Evolutionary conservation across 148 eudicot species (phyloP).

Genomic region (Vaccinium vitisidaea): DNA sequence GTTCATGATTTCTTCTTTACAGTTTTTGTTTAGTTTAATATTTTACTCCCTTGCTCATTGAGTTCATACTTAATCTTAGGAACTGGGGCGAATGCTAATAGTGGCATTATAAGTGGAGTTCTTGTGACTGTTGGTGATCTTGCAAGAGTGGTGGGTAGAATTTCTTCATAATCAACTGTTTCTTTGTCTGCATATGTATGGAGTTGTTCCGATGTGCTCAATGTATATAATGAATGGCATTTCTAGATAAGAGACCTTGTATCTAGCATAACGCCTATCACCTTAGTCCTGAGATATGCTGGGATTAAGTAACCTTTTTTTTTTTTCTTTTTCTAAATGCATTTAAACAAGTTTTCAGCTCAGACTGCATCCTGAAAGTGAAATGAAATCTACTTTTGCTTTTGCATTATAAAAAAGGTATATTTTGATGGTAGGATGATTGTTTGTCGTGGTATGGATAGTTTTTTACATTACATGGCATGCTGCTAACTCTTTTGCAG

Average conservation of each 20-base stretch:
- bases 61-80: constrained; percentile 44
- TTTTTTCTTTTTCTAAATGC: too few relatives aligned
- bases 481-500: too few relatives aligned
- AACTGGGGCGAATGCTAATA: constrained; percentile 72
- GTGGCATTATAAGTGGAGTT: constrained; percentile 76
- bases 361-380: too few relatives aligned
- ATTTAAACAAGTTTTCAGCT: too few relatives aligned
- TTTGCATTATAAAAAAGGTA: too few relatives aligned
- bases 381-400: too few relatives aligned
- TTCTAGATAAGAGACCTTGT: neutral
- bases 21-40: neutral
- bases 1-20: constrained; percentile 26
- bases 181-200: neutral
- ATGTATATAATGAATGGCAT: neutral
- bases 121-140: constrained; percentile 94
- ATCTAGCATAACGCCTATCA: neutral
- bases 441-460: too few relatives aligned
- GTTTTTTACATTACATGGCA: too few relatives aligned
- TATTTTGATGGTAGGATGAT: too few relatives aligned
- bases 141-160: constrained; percentile 85
- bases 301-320: neutral
- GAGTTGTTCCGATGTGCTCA: neutral
- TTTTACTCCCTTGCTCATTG: constrained; percentile 16
- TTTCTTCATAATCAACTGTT: neutral
- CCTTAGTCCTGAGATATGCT: neutral